Evolutionary conservation across 2,329 filamentous ascomycete species (phyloP).

Genomic region (Pseudogymnoascus sp.): DNA sequence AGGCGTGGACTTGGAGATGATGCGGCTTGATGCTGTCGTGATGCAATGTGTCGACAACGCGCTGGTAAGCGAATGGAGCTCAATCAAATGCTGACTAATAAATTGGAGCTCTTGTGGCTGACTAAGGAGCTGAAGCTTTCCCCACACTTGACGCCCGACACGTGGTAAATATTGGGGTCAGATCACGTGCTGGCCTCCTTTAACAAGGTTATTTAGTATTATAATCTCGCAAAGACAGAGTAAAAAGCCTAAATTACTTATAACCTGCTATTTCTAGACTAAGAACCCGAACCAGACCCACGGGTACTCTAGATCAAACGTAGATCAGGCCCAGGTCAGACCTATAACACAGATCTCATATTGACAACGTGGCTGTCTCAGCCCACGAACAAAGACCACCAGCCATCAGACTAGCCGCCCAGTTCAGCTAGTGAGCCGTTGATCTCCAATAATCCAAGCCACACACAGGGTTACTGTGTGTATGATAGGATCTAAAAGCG

Average conservation of each 20-base stretch:
- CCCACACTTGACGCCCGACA: not conserved
- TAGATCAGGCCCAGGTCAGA: not conserved
- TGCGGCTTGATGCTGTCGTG: not conserved
- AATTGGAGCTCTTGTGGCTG: not conserved
- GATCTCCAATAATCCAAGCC: not conserved
- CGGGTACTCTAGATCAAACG: not conserved
- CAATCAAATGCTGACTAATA: not conserved
- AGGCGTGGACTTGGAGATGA: not conserved
- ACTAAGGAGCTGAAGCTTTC: not conserved
- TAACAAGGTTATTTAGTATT: not conserved
- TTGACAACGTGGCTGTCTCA: not conserved
- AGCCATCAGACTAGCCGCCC: not conserved
- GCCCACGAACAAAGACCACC: not conserved
- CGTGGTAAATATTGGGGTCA: not conserved
- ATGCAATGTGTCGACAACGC: slow-evolving; percentile 4
- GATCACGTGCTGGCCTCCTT: not conserved
- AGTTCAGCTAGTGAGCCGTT: not conserved
- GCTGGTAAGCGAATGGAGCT: not conserved
- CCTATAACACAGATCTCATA: not conserved
- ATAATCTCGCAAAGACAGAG: not conserved
- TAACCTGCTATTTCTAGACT: not conserved
- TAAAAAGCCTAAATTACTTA: not conserved
- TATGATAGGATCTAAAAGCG: not conserved
- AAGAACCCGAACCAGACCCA: not conserved
- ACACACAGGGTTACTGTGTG: not conserved